Base-by-base conservation (phyloP, 345 rosid genomes). In the Populus deltoides region DNA sequence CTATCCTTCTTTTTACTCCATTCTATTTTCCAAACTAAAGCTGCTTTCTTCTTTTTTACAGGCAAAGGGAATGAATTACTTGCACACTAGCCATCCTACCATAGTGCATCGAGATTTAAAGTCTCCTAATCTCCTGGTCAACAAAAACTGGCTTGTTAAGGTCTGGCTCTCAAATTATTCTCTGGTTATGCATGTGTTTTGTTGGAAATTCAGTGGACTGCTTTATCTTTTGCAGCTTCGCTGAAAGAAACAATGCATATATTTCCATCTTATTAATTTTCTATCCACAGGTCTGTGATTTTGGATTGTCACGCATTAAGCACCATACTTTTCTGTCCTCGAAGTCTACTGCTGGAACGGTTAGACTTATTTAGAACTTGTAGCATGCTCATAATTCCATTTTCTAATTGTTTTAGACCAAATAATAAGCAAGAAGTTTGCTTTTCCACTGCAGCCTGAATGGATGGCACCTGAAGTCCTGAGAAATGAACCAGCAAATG, bases 401-500 rank as follows among this genome's bases (percentile, higher is more conserved):
- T 35, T 20, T 22, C 6, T 31, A 31, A 55, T 45, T 63, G 13
- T 71, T 75, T 53, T 70, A 33, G 49, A 27, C 66, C 53, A 41
- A 63, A 66, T 70, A 29, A 51, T 9, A 35, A 47, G 71, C 70
- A 51, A 51, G 20, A 70, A 68, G 7, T 68, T 78, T 78, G 18
- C 76, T 78, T 61, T 72, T 77, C 66, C 27, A 39, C 18, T 87
- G 87, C 92, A 96, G 99, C 98, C 99, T 20, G 99, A 96, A 82
- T 96, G 99, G 99, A 96, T 96, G 99, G 99, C 99, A 57, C 99
- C 99, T 3, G 99, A 96, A 92, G 93, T 96, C 76, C 87, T 96
- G 74, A 90, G 99, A 86, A 93, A 93, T 80, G 99, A 96, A 89
- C 99, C 89, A 3, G 97, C 99, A 75, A 86, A 91, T 70, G 99